phyloP scores from a whole-genome alignment of 2,329 filamentous ascomycete species.

The Nemania abortiva region DNA sequence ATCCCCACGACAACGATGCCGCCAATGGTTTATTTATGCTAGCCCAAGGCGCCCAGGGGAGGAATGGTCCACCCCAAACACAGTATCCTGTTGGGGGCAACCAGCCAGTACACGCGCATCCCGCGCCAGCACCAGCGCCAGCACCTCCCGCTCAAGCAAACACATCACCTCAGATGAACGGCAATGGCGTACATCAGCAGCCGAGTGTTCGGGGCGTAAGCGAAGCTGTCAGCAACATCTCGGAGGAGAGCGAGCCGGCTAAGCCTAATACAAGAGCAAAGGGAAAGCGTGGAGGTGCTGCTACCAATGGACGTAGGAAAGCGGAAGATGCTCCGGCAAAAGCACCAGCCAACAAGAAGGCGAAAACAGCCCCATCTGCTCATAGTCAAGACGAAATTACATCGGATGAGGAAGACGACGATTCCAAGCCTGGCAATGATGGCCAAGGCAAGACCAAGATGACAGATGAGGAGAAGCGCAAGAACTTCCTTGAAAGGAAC shows the following conservation, averaged over 20 bases:
- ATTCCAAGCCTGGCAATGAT: slow-evolving; percentile 65
- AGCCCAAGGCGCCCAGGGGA: slow-evolving; percentile 72
- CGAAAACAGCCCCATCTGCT: slow-evolving; percentile 63
- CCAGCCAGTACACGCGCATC: slow-evolving; percentile 64
- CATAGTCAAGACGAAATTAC: slow-evolving; percentile 60
- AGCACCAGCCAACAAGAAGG: slow-evolving; percentile 75
- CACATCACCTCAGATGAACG: slow-evolving; percentile 65
- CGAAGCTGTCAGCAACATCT: slow-evolving; percentile 76
- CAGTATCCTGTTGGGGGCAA: slow-evolving; percentile 60
- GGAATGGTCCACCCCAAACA: slow-evolving; percentile 67
- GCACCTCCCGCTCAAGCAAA: slow-evolving; percentile 52
- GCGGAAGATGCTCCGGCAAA: slow-evolving; percentile 75
- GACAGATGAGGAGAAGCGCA: slow-evolving; percentile 98
- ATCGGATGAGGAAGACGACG: slow-evolving; percentile 65
- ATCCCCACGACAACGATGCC: slow-evolving; percentile 93
- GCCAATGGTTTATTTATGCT: slow-evolving; percentile 95
- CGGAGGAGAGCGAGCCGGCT: slow-evolving; percentile 78
- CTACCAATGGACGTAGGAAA: slow-evolving; percentile 80
- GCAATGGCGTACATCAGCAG: slow-evolving; percentile 61
- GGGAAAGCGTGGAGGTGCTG: slow-evolving; percentile 68
- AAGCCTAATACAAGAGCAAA: slow-evolving; percentile 75
- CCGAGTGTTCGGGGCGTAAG: slow-evolving; percentile 68
- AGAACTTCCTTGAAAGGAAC: slow-evolving; percentile 97
- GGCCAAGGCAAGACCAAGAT: slow-evolving; percentile 78
- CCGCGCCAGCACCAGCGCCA: slow-evolving; percentile 52